phyloP scores from a whole-genome alignment of 2,329 filamentous ascomycete genomes.

The Exophiala xenobiotica region DNA sequence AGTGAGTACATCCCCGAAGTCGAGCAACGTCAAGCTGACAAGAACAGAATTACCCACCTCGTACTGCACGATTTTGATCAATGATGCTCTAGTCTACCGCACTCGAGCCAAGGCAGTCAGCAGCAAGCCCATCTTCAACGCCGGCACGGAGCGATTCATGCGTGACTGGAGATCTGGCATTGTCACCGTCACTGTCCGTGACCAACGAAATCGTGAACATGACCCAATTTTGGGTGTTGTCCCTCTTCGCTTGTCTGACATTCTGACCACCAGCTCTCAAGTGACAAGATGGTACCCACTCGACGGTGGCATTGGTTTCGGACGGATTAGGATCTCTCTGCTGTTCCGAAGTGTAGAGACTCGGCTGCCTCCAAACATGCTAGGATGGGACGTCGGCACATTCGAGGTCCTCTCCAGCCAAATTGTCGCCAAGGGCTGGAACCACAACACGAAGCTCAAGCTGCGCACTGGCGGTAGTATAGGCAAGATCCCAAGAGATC shows the following conservation, averaged over 20 bases:
- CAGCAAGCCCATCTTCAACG: conserved; percentile 95
- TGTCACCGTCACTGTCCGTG: conserved; percentile 82
- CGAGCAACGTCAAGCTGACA: conserved; percentile 1
- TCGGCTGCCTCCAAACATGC: conserved; percentile 75
- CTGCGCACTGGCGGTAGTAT: conserved; percentile 82
- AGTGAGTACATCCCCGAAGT: conserved; percentile 15
- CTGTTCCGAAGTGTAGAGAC: conserved; percentile 89
- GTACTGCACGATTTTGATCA: conserved; percentile 75
- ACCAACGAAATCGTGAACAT: conserved; percentile 85
- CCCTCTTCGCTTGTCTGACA: conserved; percentile 79
- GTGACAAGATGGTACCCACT: conserved; percentile 93
- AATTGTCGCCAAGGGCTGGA: conserved; percentile 61
- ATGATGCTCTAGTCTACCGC: conserved; percentile 65
- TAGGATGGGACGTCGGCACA: conserved; percentile 94
- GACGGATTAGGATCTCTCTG: conserved; percentile 81
- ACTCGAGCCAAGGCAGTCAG: conserved; percentile 93
- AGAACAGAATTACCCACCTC: conserved; percentile 70
- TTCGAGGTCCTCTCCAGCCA: conserved; percentile 79
- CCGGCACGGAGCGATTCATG: conserved; percentile 88
- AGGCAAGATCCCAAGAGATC: conserved; percentile 64
- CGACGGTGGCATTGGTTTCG: conserved; percentile 89
- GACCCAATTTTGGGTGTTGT: conserved; percentile 93
- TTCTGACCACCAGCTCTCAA: conserved; percentile 85
- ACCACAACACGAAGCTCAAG: conserved; percentile 65
- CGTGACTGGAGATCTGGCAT: conserved; percentile 89